Percentiles rank a stretch among this genome's conserved stretches.
Conservation (phyloP, 176 grass and related monocot genomes). For the Guadua angustifolia region DNA sequence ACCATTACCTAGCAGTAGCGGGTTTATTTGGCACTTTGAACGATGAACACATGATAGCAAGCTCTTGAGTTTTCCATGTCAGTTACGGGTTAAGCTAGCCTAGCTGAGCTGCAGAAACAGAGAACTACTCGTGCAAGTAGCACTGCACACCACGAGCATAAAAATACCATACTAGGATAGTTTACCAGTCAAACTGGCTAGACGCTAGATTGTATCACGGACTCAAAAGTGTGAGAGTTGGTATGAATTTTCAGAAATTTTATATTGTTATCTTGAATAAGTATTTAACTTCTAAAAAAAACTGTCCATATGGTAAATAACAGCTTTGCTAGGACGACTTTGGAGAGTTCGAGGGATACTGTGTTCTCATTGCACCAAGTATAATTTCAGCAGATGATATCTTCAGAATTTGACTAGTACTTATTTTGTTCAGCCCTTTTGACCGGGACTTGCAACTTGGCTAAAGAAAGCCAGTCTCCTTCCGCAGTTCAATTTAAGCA, state of each 20-base stretch:
- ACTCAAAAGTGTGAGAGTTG: not conserved
- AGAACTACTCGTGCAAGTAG: not conserved
- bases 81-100: not conserved
- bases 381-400: not conserved
- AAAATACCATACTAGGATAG: not conserved
- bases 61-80: not conserved
- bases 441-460: constrained; percentile 25
- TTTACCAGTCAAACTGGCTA: not conserved
- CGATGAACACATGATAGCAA: too few relatives aligned
- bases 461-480: constrained; percentile 4
- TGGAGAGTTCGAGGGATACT: not conserved
- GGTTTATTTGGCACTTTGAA: not conserved
- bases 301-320: not conserved
- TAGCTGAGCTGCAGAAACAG: not conserved
- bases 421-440: constrained; percentile 32
- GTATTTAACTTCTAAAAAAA: not conserved
- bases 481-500: not conserved
- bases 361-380: not conserved
- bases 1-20: not conserved
- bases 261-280: not conserved
- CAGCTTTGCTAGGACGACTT: not conserved
- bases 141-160: not conserved
- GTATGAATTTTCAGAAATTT: not conserved
- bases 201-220: not conserved
- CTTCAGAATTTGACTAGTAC: constrained; percentile 14